Base-by-base conservation (phyloP, 257 asterid genomes). In the Fraxinus excelsior region DNA sequence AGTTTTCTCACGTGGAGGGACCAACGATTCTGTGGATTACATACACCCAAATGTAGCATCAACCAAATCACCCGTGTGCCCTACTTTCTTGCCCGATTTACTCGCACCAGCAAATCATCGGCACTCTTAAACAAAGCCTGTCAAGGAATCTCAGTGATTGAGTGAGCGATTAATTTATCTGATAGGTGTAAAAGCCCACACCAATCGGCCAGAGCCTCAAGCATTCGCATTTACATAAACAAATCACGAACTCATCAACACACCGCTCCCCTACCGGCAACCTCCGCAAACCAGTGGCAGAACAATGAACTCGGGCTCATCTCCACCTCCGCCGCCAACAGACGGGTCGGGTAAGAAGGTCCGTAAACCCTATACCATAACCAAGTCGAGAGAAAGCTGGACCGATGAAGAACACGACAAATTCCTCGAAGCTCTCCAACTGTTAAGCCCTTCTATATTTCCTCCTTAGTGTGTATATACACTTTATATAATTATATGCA, bases 351-450 rank as follows among this genome's bases (percentile, higher is more conserved):
- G 86, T 25, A 92, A 92, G 91, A 92, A 91, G 83, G 77, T 91
- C 67, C 80, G 97, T 1, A 92, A 92, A 78, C 96, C 97, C 2
- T 92, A 92, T 89, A 92, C 97, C 80, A 92, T 92, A 65, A 89
- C 95, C 68, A 92, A 92, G 90, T 92, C 97, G 71, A 86, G 97
- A 74, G 96, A 92, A 80, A 92, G 97, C 85, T 92, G 97, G 97
- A 89, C 91, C 1, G 97, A 91, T 25, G 97, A 92, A 81, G 97
- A 92, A 83, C 97, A 92, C 79, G 97, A 92, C 84, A 92, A 92
- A 85, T 92, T 92, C 82, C 92, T 92, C 6, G 97, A 92, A 88
- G 97, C 97, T 35, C 94, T 92, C 28, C 97, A 92, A 81, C 91
- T 92, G 97, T 92, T 80, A 79, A 83, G 83, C 74, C 38, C 73